These are phyloP conservation scores for Penicillium roqueforti DNA, from an alignment of 495 filamentous ascomycete genomes.

Conservation along the genomic window DNA sequence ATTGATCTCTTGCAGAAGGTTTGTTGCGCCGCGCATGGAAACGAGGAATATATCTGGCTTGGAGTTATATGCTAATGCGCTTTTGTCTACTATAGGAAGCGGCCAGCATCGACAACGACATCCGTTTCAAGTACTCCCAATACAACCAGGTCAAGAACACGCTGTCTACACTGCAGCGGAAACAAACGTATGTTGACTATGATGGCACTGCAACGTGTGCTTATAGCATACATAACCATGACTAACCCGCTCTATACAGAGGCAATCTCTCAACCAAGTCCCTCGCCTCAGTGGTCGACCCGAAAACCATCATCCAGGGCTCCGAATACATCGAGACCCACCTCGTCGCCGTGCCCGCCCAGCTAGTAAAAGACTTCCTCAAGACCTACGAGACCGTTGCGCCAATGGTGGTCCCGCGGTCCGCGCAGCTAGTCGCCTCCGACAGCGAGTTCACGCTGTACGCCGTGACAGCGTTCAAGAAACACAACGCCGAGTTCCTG, in stretches of 20 bases:
- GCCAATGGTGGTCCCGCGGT: constrained; percentile 85
- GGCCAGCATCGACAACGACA: constrained; percentile 83
- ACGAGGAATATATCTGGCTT: neutral
- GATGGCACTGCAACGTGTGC: neutral
- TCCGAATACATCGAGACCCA: constrained; percentile 97
- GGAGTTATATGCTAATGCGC: neutral
- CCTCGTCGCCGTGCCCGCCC: constrained; percentile 78
- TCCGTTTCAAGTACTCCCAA: constrained; percentile 86
- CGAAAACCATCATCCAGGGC: constrained; percentile 71
- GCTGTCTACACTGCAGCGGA: constrained; percentile 73
- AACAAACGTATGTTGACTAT: constrained; percentile 63
- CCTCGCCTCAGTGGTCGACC: constrained; percentile 80
- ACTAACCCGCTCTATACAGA: constrained; percentile 48
- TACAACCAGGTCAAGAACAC: constrained; percentile 87
- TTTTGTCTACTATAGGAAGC: constrained; percentile 58
- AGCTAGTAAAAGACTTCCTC: constrained; percentile 77
- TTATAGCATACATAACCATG: neutral
- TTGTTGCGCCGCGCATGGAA: neutral
- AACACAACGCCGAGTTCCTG: constrained; percentile 76
- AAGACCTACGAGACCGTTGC: constrained; percentile 82
- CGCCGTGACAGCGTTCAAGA: constrained; percentile 90
- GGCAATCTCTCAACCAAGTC: constrained; percentile 94
- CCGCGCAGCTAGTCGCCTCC: constrained; percentile 66
- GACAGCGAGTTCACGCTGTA: constrained; percentile 88
- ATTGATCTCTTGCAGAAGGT: constrained; percentile 86